Evolutionary conservation across 805 yeast genomes (phyloP).

Genomic region (Saturnispora zaruensis): DNA sequence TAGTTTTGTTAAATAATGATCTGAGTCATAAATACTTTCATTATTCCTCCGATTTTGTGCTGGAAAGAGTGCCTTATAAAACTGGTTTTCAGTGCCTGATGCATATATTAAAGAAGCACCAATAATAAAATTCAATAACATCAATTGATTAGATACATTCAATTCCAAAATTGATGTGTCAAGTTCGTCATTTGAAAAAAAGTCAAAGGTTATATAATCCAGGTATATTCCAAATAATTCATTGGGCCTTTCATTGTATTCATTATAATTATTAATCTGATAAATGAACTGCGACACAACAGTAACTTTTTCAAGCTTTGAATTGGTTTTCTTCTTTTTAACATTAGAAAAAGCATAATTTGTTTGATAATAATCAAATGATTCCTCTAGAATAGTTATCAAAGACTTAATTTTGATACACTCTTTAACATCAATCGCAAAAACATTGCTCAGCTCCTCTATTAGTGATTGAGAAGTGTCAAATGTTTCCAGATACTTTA

Average conservation of each 20-base stretch:
- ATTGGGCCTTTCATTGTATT: constrained; percentile 11
- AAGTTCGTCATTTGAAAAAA: constrained; percentile 25
- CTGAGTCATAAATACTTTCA: constrained; percentile 5
- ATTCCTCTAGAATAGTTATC: constrained; percentile 24
- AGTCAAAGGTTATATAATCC: constrained; percentile 37
- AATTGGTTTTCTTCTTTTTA: constrained; percentile 13
- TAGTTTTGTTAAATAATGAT: constrained; percentile 14
- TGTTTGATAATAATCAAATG: constrained; percentile 20
- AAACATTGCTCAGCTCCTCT: constrained; percentile 16
- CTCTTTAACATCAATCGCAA: constrained; percentile 24
- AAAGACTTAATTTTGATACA: constrained; percentile 25
- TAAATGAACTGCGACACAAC: constrained; percentile 29
- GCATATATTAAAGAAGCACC: constrained; percentile 32
- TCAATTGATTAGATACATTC: constrained; percentile 20
- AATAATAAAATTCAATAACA: constrained; percentile 33
- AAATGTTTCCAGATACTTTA: constrained; percentile 29
- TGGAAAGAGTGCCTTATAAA: constrained; percentile 16
- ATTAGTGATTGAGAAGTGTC: constrained; percentile 31
- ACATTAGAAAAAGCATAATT: constrained; percentile 12
- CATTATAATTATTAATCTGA: constrained; percentile 27
- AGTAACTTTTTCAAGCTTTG: constrained; percentile 16
- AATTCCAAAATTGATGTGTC: constrained; percentile 25
- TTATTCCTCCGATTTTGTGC: not conserved
- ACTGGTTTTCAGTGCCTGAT: constrained; percentile 18
- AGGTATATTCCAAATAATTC: constrained; percentile 33